These are phyloP conservation scores for Spatholobus suberectus DNA, from an alignment of 306 rosid genomes.

Conservation along the genomic window DNA sequence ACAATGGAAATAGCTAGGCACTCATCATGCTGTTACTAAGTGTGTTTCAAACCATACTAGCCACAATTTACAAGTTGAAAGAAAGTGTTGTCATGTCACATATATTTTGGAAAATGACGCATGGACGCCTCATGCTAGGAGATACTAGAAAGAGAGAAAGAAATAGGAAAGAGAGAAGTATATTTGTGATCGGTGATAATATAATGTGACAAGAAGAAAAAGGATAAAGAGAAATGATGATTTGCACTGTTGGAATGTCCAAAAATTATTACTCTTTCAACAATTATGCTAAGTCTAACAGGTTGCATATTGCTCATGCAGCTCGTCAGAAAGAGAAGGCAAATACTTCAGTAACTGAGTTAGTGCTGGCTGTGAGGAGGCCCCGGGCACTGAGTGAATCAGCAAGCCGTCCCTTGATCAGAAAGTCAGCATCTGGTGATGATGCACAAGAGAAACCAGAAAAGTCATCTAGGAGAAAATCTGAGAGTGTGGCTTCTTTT, in stretches of 20 bases:
- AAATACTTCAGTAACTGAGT: slow-evolving; percentile 64
- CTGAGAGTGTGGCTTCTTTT: slow-evolving; percentile 57
- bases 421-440: slow-evolving; percentile 55
- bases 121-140: no score
- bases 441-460: slow-evolving; percentile 43
- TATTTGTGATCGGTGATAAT: no score
- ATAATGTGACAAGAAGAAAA: no score
- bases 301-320: slow-evolving; percentile 36
- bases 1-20: neutral
- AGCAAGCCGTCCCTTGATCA: slow-evolving; percentile 55
- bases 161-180: no score
- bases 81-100: neutral
- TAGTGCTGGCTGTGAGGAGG: slow-evolving; percentile 76
- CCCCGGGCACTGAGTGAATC: slow-evolving; percentile 89
- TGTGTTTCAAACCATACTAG: neutral
- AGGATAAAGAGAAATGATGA: no score
- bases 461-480: slow-evolving; percentile 58
- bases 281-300: no score
- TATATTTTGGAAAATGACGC: neutral
- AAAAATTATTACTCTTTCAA: no score
- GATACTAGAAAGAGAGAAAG: no score
- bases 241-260: no score
- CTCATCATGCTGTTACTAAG: neutral
- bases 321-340: slow-evolving; percentile 95
- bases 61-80: neutral